A percentile compares a stretch with the other conserved stretches of the same genome.
These are phyloP conservation scores for Datisca glomerata DNA, from an alignment of 306 rosid species.

Conservation along the genomic window DNA sequence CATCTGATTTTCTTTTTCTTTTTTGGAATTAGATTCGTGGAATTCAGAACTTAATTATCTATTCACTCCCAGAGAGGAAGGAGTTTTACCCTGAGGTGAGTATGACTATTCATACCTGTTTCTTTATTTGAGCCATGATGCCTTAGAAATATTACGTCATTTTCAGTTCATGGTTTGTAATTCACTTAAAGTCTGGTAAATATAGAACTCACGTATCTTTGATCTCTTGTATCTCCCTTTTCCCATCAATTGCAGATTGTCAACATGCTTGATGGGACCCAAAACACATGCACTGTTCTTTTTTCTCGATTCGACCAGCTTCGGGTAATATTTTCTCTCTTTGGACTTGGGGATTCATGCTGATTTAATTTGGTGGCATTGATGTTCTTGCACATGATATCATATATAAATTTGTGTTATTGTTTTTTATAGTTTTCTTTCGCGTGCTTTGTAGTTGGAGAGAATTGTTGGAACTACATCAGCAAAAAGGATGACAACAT, in stretches of 20 bases:
- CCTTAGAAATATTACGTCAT: not conserved
- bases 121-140: not conserved
- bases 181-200: not conserved
- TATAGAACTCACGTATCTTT: not conserved
- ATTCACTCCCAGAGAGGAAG: constrained; percentile 84
- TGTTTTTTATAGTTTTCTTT: not conserved
- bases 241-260: constrained; percentile 43
- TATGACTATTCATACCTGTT: not conserved
- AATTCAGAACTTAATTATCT: constrained; percentile 53
- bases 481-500: constrained; percentile 33
- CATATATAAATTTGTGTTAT: not conserved
- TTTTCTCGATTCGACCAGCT: constrained; percentile 65
- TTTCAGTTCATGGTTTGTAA: not conserved
- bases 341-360: not conserved
- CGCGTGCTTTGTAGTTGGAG: constrained; percentile 25
- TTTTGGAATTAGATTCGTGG: constrained; percentile 63
- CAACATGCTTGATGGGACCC: constrained; percentile 65
- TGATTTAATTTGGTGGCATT: not conserved
- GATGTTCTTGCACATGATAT: no score
- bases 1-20: constrained; percentile 5
- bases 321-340: constrained; percentile 36
- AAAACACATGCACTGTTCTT: constrained; percentile 47
- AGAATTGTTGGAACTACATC: constrained; percentile 41
- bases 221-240: not conserved
- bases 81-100: constrained; percentile 90